phyloP scores from a whole-genome alignment of 352 stramenopile genomes.

The Thalassiosira exigua region DNA sequence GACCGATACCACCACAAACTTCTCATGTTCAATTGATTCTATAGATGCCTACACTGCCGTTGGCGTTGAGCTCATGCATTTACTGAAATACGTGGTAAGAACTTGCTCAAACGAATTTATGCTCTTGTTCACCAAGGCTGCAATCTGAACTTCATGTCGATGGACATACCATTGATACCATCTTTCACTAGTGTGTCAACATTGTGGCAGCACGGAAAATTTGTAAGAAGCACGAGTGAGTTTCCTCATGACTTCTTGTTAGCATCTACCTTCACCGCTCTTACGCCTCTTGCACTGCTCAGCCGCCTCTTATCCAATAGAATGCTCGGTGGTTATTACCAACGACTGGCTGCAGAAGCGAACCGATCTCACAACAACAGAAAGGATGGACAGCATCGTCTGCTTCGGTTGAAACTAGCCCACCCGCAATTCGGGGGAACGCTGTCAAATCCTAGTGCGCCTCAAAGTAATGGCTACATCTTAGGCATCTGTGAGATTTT shows the following conservation, averaged over 20 bases:
- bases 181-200: constrained; percentile 63
- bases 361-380: constrained; percentile 15
- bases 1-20: too few species aligned
- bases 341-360: constrained; percentile 23
- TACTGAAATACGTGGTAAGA: constrained; percentile 77
- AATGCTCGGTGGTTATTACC: constrained; percentile 84
- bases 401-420: constrained; percentile 28
- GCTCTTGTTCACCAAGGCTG: too few species aligned
- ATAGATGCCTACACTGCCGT: constrained; percentile 77
- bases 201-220: constrained; percentile 82
- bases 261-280: too few species aligned
- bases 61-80: constrained; percentile 80
- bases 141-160: too few species aligned
- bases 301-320: constrained; percentile 76
- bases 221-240: constrained; percentile 85
- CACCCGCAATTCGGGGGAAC: constrained; percentile 34
- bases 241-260: too few species aligned
- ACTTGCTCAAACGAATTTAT: too few species aligned
- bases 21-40: too few species aligned
- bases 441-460: constrained; percentile 23
- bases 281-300: too few species aligned
- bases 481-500: constrained; percentile 37
- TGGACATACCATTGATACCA: too few species aligned
- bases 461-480: constrained; percentile 29
- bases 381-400: constrained; percentile 11